Evolutionary conservation across 768 basidiomycete species (phyloP), one percentile per base, ranked within the genome.

Genomic region (Tephrocybe sp.): DNA sequence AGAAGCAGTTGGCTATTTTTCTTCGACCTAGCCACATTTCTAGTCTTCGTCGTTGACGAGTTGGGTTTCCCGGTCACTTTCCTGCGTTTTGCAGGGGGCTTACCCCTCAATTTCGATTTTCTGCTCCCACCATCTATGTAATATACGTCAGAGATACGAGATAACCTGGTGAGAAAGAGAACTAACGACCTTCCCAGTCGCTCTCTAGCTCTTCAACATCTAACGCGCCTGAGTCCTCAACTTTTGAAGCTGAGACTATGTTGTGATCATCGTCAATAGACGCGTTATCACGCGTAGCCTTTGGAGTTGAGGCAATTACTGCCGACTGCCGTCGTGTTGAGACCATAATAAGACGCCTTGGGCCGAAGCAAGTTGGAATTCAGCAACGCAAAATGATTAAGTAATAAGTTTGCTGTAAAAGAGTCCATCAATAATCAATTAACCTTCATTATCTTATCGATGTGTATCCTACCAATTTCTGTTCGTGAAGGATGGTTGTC

Each of bases 1-100:
- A 54, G 50, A 1, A 68, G 50, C 7, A 62, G 30, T 15, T 38
- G 20, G 10, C 53, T 36, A 21, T 34, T 37, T n/a, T 32, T 48
- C 17, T 25, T 3, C 20, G 6, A 17, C 25, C 20, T 45, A 15
- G 15, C 23, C 14, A 36, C 34, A 14, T 10, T 36, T 15, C 6
- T 14, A 7, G 15, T 34, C n/a, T 24, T 14, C 8, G 12, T 20
- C 17, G 18, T 40, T 1, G 34, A 38, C 2, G 32, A 23, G 21
- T 25, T 17, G 1, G 25, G 5, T 14, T 42, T 34, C 15, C 2
- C 18, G 1, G 34, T 20, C 11, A 55, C 8, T 25, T 48, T 46
- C 12, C 34, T 34, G 23, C 43, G 53, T 36, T 50, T 55, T 18
- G 33, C 15, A 18, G 48, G 14, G 23, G 46, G n/a, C 18, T 36